Base-by-base conservation (phyloP, 805 yeast species). In the Candida wancherniae region DNA sequence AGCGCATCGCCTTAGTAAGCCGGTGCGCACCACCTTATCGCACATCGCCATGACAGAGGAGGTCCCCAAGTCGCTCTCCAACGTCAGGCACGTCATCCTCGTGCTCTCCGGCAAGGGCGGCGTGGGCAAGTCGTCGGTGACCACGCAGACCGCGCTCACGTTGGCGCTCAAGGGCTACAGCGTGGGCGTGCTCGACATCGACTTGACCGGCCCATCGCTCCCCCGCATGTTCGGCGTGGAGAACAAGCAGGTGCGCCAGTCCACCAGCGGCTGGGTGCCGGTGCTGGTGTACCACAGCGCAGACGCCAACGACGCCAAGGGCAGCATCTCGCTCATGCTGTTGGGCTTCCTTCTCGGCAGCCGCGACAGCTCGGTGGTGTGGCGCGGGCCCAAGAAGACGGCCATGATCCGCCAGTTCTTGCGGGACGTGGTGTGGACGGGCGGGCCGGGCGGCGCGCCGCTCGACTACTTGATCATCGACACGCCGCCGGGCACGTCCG, bases 401-500 rank as follows among this genome's bases (percentile, higher is more conserved):
- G 96, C 97, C 9, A 92, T 92, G 97, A 84, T 92, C 21, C 73
- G 88, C 39, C 99, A 92, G 60, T 90, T 92, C 52, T 65, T 94
- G 24, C 74, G 76, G 39, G 97, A 92, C 53, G 95, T 90, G 2
- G 74, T 75, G 17, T 92, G 99, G 99, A 31, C 26, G 15, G 48
- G 47, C 8, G 95, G 86, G 0, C 72, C 69, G 12, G 63, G 71
- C 16, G 34, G 33, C 12, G 33, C 41, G 4, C 62, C 60, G 11
- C 76, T 85, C 34, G 77, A 80, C 47, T 90, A 84, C 51, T 59
- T 90, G 34, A 60, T 92, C 19, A 87, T 92, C 5, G 99, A 92
- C 54, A 92, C 99, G 0, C 99, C 99, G 1, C 99, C 99, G 0
- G 99, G 99, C 0, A 92, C 99, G 0, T 83, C 95, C 0, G 99